Evolutionary conservation across 768 basidiomycete species (phyloP).

Genomic region (Russula griseocarnosa): DNA sequence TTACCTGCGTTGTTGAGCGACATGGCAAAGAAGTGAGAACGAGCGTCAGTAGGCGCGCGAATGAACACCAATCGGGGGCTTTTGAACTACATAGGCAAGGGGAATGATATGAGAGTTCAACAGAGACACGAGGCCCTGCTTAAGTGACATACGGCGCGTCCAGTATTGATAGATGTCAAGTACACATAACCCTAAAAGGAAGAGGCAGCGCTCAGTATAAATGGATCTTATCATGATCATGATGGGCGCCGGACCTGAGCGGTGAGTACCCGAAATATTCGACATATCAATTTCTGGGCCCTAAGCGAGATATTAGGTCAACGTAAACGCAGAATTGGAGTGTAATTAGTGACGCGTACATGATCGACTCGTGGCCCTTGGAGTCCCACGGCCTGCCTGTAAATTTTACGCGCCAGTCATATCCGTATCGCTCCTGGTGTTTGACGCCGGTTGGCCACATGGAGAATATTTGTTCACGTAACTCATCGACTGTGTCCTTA

Average conservation of each 20-base stretch:
- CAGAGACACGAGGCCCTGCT: constrained; percentile 20
- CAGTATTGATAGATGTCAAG: constrained; percentile 50
- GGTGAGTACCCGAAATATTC: constrained; percentile 58
- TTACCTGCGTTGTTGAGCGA: constrained; percentile 60
- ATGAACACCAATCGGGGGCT: constrained; percentile 67
- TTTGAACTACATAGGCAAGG: constrained; percentile 34
- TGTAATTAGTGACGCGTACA: constrained; percentile 41
- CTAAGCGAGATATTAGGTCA: constrained; percentile 34
- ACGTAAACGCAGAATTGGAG: constrained; percentile 16
- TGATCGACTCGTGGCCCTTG: constrained; percentile 48
- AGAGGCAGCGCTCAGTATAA: constrained; percentile 13
- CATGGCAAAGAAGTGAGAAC: constrained; percentile 59
- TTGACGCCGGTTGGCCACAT: constrained; percentile 68
- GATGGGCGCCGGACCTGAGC: constrained; percentile 45
- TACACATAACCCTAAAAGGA: constrained; percentile 62
- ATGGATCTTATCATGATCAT: constrained; percentile 23
- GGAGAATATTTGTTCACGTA: constrained; percentile 52
- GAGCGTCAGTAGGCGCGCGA: constrained; percentile 44
- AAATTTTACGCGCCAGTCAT: constrained; percentile 63
- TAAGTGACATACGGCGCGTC: constrained; percentile 44
- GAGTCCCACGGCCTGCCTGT: constrained; percentile 65
- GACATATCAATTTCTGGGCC: constrained; percentile 56
- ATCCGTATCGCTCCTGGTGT: constrained; percentile 41
- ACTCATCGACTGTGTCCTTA: constrained; percentile 55
- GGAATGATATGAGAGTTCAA: constrained; percentile 13